A percentile compares a stretch with the other conserved stretches of the same genome.
Evolutionary conservation across 2,329 filamentous ascomycete genomes (phyloP).

Genomic region (Xylaria multiplex): DNA sequence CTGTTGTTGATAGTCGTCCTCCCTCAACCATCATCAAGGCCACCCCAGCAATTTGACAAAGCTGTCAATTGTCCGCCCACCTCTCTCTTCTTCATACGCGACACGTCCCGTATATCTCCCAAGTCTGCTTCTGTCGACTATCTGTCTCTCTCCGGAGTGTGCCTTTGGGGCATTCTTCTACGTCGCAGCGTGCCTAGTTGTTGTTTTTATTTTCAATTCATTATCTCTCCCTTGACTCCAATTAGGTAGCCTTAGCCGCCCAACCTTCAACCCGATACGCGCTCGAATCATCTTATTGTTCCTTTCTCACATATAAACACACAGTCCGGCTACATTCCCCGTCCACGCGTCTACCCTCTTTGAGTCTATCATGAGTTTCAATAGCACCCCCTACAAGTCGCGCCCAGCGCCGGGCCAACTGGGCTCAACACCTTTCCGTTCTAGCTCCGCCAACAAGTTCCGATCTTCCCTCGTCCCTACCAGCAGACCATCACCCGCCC

Average conservation of each 20-base stretch:
- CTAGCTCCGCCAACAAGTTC: conserved; percentile 45
- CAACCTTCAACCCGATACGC: conserved; percentile 26
- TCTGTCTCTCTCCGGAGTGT: conserved; percentile 14
- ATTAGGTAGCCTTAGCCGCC: conserved; percentile 2
- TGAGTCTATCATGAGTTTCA: conserved; percentile 43
- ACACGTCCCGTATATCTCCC: conserved; percentile 5
- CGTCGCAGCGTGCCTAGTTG: neutral
- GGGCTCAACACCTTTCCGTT: conserved; percentile 47
- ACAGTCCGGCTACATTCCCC: neutral
- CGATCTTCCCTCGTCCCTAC: conserved; percentile 50
- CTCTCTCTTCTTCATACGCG: conserved; percentile 16
- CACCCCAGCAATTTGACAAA: conserved; percentile 23
- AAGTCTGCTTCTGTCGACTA: neutral
- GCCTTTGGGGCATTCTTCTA: conserved; percentile 15
- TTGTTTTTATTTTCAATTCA: conserved; percentile 24
- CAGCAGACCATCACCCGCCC: conserved; percentile 43
- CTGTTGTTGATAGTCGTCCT: conserved; percentile 2
- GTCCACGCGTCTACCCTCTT: conserved; percentile 21
- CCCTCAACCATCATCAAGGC: conserved; percentile 24
- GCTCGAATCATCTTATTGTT: conserved; percentile 16
- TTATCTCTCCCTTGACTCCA: conserved; percentile 12
- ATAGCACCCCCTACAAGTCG: conserved; percentile 45
- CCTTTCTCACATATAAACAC: neutral
- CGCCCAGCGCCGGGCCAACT: conserved; percentile 45
- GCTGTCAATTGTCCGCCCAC: conserved; percentile 23